Base-by-base conservation (phyloP, 2,329 filamentous ascomycete genomes). In the Penicillium olsonii region DNA sequence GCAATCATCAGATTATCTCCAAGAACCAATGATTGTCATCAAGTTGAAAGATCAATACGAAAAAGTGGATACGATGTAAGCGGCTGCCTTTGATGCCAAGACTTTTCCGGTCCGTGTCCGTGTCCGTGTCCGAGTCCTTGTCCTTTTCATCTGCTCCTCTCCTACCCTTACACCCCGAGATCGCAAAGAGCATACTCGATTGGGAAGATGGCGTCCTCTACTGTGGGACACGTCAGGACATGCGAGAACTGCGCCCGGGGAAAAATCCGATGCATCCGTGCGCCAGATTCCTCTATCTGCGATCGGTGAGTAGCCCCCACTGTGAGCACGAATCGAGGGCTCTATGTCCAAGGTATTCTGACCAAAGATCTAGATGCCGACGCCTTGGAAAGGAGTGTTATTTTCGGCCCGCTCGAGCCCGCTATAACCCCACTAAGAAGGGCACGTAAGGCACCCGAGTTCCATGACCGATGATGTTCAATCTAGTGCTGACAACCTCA, bases 301-400 rank as follows among this genome's bases (percentile, higher is more conserved):
- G 52, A 54, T 50, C 52, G 52, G 48, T 43, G 19, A 22, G 52
- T 47, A 7, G 5, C 12, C 14, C 3, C 11, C 29, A 31, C n/a
- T 31, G 12, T 12, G 29, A 6, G 29, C 29, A 31, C 29, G 12
- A 31, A n/a, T 31, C 12, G 6, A 31, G 14, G 12, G n/a, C 29
- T 6, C 12, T 31, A n/a, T n/a, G 10, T 11, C 9, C 1, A 11
- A 29, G 8, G n/a, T 15, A 26, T 17, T 4, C 31, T 43, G 24
- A 43, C n/a, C 15, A 26, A 12, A 29, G 10, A 12, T 2, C 12
- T 33, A 55, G 53, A 24, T 55, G 53, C 29, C 37, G 27, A 6
- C 38, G 53, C 7, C 43, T 55, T 42, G 49, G 48, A 5, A 55
- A 55, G 27, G 45, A 48, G 12, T 55, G 53, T 15, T 55, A 50